Percentiles rank a stretch among this genome's conserved stretches.
phyloP scores from a whole-genome alignment of 1,284 basidiomycete species.

The Termitomyces sp. region DNA sequence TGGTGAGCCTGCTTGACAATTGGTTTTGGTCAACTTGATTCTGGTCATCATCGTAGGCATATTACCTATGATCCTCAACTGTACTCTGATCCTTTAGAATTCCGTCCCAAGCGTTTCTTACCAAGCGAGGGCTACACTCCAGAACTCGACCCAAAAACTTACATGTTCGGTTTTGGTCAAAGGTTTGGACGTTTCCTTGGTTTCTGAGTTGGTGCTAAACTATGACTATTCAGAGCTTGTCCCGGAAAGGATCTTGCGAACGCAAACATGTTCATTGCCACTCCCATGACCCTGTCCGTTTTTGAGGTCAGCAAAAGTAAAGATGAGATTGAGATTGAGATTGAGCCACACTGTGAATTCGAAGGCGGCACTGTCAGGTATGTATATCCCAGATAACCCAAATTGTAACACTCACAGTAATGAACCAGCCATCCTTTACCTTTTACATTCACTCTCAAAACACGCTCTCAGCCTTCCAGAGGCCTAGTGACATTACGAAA shows the following conservation, averaged over 20 bases:
- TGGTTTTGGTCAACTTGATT: background rate
- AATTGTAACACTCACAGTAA: background rate
- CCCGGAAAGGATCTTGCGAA: slow-evolving; percentile 16
- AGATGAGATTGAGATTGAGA: slow-evolving; percentile 10
- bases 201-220: background rate
- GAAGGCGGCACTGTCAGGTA: slow-evolving; percentile 11
- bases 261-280: slow-evolving; percentile 14
- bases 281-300: slow-evolving; percentile 13
- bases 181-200: background rate
- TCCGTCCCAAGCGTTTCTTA: slow-evolving; percentile 11
- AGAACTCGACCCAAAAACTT: slow-evolving; percentile 6
- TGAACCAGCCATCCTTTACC: slow-evolving; percentile 18
- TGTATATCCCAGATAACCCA: background rate
- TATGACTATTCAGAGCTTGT: slow-evolving; percentile 10
- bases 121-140: background rate
- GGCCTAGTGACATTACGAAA: too few species aligned
- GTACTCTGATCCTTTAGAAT: slow-evolving; percentile 11
- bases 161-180: slow-evolving; percentile 10
- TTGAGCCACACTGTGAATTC: slow-evolving; percentile 10
- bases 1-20: slow-evolving; percentile 22
- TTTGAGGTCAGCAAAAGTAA: slow-evolving; percentile 9
- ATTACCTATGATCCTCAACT: slow-evolving; percentile 8
- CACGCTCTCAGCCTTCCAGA: too few species aligned
- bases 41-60: slow-evolving; percentile 1
- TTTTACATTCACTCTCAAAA: slow-evolving; percentile 18